Conservation (phyloP, 2,329 filamentous ascomycete genomes). For the Epichloe gansuensis region DNA sequence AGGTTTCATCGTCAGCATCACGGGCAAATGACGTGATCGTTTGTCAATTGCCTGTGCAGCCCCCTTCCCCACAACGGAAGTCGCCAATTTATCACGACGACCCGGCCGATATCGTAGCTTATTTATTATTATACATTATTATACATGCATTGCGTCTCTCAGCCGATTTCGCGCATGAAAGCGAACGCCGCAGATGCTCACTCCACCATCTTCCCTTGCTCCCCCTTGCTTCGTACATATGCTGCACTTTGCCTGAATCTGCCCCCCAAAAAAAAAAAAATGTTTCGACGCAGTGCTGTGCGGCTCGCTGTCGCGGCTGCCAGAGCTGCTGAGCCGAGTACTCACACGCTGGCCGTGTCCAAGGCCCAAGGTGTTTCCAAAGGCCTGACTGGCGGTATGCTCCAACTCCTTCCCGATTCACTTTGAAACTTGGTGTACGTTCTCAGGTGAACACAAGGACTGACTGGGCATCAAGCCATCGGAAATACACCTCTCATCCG, state of each 20-base stretch:
- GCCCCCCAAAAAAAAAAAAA: conserved; percentile 26
- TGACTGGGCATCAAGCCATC: conserved; percentile 51
- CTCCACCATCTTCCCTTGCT: neutral
- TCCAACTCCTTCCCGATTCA: neutral
- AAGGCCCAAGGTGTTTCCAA: conserved; percentile 68
- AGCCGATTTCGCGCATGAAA: conserved; percentile 5
- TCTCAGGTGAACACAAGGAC: neutral
- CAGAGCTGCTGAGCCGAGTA: conserved; percentile 32
- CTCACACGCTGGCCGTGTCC: conserved; percentile 60
- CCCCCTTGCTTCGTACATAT: neutral
- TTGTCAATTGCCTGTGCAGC: neutral
- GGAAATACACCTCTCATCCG: conserved; percentile 94
- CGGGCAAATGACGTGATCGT: conserved; percentile 12
- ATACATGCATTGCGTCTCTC: conserved; percentile 4
- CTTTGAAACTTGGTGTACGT: neutral
- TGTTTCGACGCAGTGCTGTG: conserved; percentile 59
- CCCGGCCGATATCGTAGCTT: neutral
- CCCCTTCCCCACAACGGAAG: neutral
- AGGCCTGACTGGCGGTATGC: conserved; percentile 68
- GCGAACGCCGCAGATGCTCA: neutral
- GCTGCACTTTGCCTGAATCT: neutral
- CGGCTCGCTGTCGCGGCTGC: conserved; percentile 49
- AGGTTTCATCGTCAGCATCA: neutral
- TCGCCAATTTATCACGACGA: neutral
- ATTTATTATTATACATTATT: no score